Base-by-base conservation (phyloP, 352 stramenopile species). In the Phytophthora tubulina region DNA sequence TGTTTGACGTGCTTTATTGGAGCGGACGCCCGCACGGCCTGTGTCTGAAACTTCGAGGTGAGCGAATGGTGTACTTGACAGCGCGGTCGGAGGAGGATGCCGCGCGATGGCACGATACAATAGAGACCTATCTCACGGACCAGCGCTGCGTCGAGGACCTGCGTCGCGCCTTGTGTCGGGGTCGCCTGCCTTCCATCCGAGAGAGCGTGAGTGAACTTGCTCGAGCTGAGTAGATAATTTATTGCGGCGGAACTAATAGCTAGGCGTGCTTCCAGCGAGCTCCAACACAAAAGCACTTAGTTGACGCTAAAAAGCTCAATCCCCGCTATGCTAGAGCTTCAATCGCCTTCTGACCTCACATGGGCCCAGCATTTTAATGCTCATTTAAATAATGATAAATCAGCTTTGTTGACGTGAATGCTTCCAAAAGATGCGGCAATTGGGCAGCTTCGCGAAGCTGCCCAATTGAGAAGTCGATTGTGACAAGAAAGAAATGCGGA, bases 1-100 rank as follows among this genome's bases (percentile, higher is more conserved):
- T 91, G 52, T 84, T 75, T 55, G 85, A 91, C 74, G 81, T 91
- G 64, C 58, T 88, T 8, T 91, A 89, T 63, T 91, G 80, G 80
- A 72, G 68, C 48, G 84, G 84, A 41, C 81, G 84, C 35, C 80
- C 83, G 30, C 78, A 91, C 63, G 84, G 84, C 21, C 75, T 91
- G 53, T 88, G 78, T 57, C 72, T 89, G 15, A 78, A 84, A 55
- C 72, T 91, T 15, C 72, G 81, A 64, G 85, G 70, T 39, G 81
- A 84, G 15, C 84, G 81, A 36, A 33, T 80, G 38, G 75, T 90
- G 33, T 91, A 82, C 70, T 65, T 91, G 45, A 80, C 67, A 31
- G 84, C 81, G 17, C 45, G 73, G 17, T 85, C 78, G 1, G 84
- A 91, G 50, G 75, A 84, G 11, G 84, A 91, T 50, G 81, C 80